phyloP scores from a whole-genome alignment of 176 grass and related monocot genomes.

The barley (Hordeum vulgare) region DNA sequence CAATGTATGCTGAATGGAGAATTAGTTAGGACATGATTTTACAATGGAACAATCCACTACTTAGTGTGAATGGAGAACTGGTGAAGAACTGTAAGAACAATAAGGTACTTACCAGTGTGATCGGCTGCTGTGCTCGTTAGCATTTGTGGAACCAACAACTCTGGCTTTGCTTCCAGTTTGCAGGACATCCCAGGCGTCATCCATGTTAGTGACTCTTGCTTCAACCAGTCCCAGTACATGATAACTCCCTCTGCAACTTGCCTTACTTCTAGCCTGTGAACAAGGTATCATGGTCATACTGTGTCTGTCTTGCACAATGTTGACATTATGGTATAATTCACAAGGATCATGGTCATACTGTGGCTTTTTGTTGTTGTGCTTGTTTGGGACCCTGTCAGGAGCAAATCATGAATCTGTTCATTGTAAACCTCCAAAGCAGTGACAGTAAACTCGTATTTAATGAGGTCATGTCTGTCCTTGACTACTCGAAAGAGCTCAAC shows the following conservation, averaged over 20 bases:
- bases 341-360: no score
- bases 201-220: slow-evolving; percentile 67
- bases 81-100: no score
- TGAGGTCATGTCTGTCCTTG: no score
- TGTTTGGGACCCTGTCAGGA: no score
- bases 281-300: neutral
- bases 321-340: no score
- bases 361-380: no score
- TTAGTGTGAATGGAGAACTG: neutral
- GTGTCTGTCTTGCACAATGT: neutral
- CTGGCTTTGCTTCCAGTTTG: slow-evolving; percentile 91
- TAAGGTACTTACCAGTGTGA: no score
- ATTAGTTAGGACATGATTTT: neutral
- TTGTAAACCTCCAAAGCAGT: no score
- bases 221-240: slow-evolving; percentile 93
- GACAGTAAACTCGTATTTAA: no score
- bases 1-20: neutral
- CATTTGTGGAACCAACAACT: slow-evolving; percentile 75
- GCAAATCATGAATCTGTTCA: no score
- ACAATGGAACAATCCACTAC: neutral
- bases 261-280: slow-evolving; percentile 71
- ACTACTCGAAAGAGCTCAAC: no score
- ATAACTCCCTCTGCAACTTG: slow-evolving; percentile 82
- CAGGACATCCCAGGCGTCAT: no score
- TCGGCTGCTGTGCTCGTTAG: slow-evolving; percentile 92